Evolutionary conservation across 345 rosid species (phyloP).

Genomic region (Acer saccharum): DNA sequence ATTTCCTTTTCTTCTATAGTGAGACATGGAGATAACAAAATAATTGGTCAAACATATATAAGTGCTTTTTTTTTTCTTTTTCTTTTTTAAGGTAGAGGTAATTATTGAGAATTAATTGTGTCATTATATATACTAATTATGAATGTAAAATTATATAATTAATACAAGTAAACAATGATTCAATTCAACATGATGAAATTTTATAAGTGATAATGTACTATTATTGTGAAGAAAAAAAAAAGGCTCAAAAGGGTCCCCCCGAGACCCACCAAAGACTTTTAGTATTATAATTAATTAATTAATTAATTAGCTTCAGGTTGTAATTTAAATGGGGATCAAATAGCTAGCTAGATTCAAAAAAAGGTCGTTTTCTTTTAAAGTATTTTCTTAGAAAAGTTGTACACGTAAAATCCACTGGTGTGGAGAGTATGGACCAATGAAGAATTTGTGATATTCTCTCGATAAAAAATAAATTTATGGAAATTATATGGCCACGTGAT

Average conservation of each 20-base stretch:
- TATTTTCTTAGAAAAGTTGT: conserved; percentile 1
- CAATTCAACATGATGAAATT: background rate
- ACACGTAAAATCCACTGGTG: conserved; percentile 7
- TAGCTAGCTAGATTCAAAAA: background rate
- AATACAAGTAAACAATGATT: background rate
- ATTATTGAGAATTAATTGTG: too few relatives aligned
- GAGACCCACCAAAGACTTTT: background rate
- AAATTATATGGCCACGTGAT: conserved; percentile 5
- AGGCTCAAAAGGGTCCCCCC: too few relatives aligned
- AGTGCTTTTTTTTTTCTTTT: background rate
- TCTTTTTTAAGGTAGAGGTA: too few relatives aligned
- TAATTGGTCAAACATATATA: background rate
- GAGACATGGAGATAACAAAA: background rate
- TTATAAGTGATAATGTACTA: background rate
- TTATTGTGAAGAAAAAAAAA: background rate
- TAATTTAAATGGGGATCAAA: background rate
- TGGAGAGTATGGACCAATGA: background rate
- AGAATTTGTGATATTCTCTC: background rate
- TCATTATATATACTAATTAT: too few relatives aligned
- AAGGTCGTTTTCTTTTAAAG: conserved; percentile 6
- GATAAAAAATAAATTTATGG: background rate
- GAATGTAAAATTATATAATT: background rate
- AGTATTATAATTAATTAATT: background rate
- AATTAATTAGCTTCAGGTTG: background rate
- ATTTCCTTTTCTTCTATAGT: background rate